Evolutionary conservation across 345 rosid genomes (phyloP).

Genomic region (Salix caprea): DNA sequence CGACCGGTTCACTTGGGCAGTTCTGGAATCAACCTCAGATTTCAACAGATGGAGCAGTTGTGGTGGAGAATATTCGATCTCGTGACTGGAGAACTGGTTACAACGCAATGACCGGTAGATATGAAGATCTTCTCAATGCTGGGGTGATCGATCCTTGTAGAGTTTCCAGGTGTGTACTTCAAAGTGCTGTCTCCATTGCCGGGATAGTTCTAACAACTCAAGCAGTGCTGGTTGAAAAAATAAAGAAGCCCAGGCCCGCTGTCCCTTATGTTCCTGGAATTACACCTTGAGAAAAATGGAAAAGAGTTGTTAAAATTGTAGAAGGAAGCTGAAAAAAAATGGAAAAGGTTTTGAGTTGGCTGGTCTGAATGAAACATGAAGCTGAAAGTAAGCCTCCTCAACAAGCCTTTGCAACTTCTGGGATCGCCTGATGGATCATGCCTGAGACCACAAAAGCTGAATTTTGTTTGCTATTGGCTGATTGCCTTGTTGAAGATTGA

Average conservation of each 20-base stretch:
- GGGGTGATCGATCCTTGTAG: constrained; percentile 75
- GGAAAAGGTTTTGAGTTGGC: too few relatives aligned
- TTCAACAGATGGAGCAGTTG: constrained; percentile 63
- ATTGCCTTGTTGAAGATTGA: too few relatives aligned
- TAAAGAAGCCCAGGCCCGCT: constrained; percentile 52
- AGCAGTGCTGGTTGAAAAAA: constrained; percentile 82
- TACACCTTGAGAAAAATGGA: constrained; percentile 28
- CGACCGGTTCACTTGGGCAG: too few relatives aligned
- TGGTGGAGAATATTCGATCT: constrained; percentile 61
- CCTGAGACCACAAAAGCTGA: too few relatives aligned
- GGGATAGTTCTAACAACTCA: constrained; percentile 72
- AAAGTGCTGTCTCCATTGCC: constrained; percentile 77
- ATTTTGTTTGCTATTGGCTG: too few relatives aligned
- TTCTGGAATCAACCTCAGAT: too few relatives aligned
- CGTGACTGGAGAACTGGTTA: constrained; percentile 44
- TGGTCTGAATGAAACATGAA: too few relatives aligned
- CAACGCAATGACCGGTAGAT: constrained; percentile 21
- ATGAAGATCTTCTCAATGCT: constrained; percentile 63
- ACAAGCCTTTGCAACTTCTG: too few relatives aligned
- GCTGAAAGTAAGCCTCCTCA: too few relatives aligned
- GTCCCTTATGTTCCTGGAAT: constrained; percentile 76
- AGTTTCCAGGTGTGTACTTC: constrained; percentile 76
- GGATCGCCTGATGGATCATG: too few relatives aligned
- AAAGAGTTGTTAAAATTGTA: background rate
- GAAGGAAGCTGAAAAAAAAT: background rate